Percentiles rank a stretch among this genome's conserved stretches.
These are phyloP conservation scores for Microsporum canis DNA, from an alignment of 2,329 filamentous ascomycete species.

Conservation along the genomic window DNA sequence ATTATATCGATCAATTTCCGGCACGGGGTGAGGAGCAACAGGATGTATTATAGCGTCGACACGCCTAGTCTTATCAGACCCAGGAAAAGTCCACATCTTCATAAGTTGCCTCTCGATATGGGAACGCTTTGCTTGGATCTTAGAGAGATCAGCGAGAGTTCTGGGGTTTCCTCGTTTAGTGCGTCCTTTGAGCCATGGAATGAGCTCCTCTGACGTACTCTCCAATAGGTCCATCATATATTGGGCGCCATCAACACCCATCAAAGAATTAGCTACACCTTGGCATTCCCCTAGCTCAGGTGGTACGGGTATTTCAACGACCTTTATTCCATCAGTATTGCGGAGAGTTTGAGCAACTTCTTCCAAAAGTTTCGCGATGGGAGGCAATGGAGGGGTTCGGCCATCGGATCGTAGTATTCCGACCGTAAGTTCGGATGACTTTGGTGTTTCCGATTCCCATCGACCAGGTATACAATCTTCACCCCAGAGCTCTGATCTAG, in stretches of 20 bases:
- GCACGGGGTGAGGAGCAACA: constrained; percentile 52
- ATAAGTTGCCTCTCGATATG: constrained; percentile 46
- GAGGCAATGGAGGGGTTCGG: constrained; percentile 30
- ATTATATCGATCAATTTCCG: constrained; percentile 52
- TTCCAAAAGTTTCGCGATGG: constrained; percentile 29
- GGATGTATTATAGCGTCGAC: constrained; percentile 54
- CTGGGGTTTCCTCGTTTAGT: constrained; percentile 40
- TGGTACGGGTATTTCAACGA: constrained; percentile 48
- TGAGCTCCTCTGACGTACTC: constrained; percentile 45
- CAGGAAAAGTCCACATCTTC: constrained; percentile 41
- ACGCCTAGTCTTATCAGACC: constrained; percentile 27
- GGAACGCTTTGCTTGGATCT: constrained; percentile 43
- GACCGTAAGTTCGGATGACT: constrained; percentile 29
- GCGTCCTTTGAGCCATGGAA: constrained; percentile 47
- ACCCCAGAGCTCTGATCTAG: constrained; percentile 43
- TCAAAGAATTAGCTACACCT: constrained; percentile 46
- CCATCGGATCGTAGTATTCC: constrained; percentile 34
- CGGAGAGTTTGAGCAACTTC: constrained; percentile 30
- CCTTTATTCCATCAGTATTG: constrained; percentile 37
- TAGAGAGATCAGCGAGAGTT: constrained; percentile 38
- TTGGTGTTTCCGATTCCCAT: constrained; percentile 27
- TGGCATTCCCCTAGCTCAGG: constrained; percentile 44
- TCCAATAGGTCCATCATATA: constrained; percentile 48
- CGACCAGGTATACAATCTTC: constrained; percentile 34
- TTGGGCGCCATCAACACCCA: constrained; percentile 47